Conservation (phyloP, 148 eudicot species). For the Tetragonia tetragonoides region DNA sequence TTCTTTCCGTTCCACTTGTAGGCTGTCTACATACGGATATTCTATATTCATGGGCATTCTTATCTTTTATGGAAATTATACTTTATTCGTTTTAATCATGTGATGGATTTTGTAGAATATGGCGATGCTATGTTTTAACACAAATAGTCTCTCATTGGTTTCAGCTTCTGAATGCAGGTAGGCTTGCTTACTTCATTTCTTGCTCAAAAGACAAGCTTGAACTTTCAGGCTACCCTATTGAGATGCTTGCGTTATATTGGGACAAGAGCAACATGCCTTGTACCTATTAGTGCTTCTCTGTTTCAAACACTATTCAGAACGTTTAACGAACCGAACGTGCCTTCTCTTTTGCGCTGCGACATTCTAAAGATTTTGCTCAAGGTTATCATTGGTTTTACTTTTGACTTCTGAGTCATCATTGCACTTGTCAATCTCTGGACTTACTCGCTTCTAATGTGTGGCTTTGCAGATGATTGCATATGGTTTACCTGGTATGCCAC, state of each 20-base stretch:
- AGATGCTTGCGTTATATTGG: conserved; percentile 48
- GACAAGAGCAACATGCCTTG: conserved; percentile 41
- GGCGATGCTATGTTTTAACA: background rate
- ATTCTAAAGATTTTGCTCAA: conserved; percentile 52
- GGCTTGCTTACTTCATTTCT: conserved; percentile 56
- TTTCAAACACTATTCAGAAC: conserved; percentile 38
- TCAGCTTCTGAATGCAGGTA: conserved; percentile 25
- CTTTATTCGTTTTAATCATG: background rate
- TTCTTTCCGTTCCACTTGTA: background rate
- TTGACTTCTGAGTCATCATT: background rate
- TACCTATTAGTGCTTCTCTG: conserved; percentile 33
- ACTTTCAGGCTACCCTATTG: conserved; percentile 50
- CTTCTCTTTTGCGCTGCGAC: conserved; percentile 52
- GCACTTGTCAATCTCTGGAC: conserved; percentile 3
- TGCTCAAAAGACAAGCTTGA: conserved; percentile 41
- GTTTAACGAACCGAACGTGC: conserved; percentile 40
- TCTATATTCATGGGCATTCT: background rate
- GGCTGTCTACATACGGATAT: background rate
- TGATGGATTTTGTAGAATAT: background rate
- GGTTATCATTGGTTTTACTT: conserved; percentile 32
- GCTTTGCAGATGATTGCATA: conserved; percentile 53
- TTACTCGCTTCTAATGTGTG: conserved; percentile 15
- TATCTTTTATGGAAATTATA: background rate
- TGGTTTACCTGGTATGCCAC: conserved; percentile 32
- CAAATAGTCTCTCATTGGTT: background rate